Percentiles rank a stretch among this genome's conserved stretches.
These are phyloP conservation scores for Cryphonectria parasitica DNA, from an alignment of 2,329 filamentous ascomycete species.

Conservation along the genomic window DNA sequence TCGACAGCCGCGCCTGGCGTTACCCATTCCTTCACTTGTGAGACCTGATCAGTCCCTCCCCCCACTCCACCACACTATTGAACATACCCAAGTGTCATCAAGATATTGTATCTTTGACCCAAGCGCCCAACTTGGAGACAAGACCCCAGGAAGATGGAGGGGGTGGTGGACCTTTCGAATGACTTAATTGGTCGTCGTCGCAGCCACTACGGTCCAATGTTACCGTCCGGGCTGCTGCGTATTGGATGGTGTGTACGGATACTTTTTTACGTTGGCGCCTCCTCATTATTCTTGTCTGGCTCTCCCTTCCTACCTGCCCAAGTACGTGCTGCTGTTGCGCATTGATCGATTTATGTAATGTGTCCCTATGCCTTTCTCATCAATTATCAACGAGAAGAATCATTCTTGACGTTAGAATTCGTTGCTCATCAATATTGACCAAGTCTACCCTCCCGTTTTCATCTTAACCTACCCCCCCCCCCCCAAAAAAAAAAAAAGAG, in stretches of 20 bases:
- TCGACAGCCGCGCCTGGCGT: neutral
- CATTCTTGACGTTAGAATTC: neutral
- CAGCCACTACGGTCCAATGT: slow-evolving; percentile 7
- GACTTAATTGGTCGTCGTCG: neutral
- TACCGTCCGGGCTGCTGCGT: slow-evolving; percentile 20
- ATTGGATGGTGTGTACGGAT: slow-evolving; percentile 23
- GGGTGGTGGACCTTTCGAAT: neutral
- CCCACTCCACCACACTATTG: neutral
- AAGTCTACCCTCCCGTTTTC: neutral
- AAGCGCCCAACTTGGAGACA: neutral
- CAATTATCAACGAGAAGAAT: neutral
- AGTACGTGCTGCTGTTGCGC: too few relatives aligned
- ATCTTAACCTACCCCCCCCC: too few relatives aligned
- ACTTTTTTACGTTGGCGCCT: neutral
- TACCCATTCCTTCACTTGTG: neutral
- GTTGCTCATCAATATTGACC: neutral
- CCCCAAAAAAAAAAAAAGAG: too few relatives aligned
- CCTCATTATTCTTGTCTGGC: neutral
- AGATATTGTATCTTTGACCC: neutral
- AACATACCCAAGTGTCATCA: neutral
- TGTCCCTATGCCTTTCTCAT: too few relatives aligned
- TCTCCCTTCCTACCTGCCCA: neutral
- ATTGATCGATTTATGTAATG: too few relatives aligned
- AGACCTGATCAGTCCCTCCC: neutral
- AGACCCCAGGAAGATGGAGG: neutral